Percentiles rank a stretch among this genome's conserved stretches.
These are phyloP conservation scores for Papiliotrema laurentii DNA, from an alignment of 1,284 basidiomycete genomes.

Conservation along the genomic window DNA sequence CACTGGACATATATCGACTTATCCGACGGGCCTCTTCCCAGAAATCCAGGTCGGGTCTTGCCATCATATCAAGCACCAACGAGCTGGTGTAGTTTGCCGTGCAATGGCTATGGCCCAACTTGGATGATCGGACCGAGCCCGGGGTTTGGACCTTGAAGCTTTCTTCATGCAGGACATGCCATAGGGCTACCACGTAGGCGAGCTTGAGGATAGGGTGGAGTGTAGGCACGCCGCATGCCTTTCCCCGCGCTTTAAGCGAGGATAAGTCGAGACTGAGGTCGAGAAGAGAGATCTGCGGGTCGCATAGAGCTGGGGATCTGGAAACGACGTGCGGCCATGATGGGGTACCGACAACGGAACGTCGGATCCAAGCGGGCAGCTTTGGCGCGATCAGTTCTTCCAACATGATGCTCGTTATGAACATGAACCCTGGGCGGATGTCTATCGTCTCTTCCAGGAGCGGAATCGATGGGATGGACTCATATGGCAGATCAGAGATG, in stretches of 20 bases:
- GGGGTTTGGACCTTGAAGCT: constrained; percentile 14
- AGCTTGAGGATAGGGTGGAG: constrained; percentile 34
- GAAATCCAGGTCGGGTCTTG: constrained; percentile 13
- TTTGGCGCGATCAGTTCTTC: constrained; percentile 31
- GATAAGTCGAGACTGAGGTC: constrained; percentile 13
- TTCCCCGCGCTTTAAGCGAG: constrained; percentile 17
- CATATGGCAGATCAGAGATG: constrained; percentile 15
- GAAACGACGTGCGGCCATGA: constrained; percentile 26
- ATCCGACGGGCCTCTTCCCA: constrained; percentile 18
- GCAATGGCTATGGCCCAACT: constrained; percentile 21
- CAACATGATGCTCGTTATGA: constrained; percentile 25
- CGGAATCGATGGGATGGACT: constrained; percentile 7
- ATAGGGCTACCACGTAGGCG: constrained; percentile 25
- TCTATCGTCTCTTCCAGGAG: constrained; percentile 24
- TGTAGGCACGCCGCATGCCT: constrained; percentile 22
- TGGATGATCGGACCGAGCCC: constrained; percentile 21
- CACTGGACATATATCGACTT: constrained; percentile 6
- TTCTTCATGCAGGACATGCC: constrained; percentile 11
- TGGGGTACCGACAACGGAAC: constrained; percentile 10
- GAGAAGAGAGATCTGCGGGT: constrained; percentile 11
- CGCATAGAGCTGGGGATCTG: constrained; percentile 7
- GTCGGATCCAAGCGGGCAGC: constrained; percentile 28
- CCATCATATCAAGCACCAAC: constrained; percentile 8
- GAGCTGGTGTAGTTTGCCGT: constrained; percentile 33
- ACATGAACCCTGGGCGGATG: constrained; percentile 14